phyloP scores from a whole-genome alignment of 2,329 filamentous ascomycete genomes.

The Aspergillus awamori region DNA sequence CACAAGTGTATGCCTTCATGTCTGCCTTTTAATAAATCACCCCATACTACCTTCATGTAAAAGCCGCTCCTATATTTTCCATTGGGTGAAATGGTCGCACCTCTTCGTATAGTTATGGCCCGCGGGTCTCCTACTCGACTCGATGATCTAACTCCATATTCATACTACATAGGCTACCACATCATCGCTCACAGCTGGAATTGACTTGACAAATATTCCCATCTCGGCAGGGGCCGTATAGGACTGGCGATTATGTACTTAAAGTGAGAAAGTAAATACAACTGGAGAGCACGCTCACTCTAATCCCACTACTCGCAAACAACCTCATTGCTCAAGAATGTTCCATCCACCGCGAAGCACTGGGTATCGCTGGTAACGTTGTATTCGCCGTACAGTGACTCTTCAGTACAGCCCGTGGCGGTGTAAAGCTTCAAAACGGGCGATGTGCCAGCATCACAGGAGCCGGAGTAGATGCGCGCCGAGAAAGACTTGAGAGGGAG shows the following conservation, averaged over 20 bases:
- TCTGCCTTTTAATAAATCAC: no score
- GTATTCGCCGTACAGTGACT: slow-evolving; percentile 1
- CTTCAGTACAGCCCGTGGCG: not conserved
- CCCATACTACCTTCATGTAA: no score
- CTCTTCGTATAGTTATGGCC: no score
- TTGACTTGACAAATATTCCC: not conserved
- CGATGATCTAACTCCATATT: not conserved
- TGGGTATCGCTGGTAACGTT: not conserved
- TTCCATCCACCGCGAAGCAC: slow-evolving; percentile 2
- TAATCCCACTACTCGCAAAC: not conserved
- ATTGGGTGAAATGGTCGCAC: no score
- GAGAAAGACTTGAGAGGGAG: slow-evolving; percentile 1
- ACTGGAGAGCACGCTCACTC: not conserved
- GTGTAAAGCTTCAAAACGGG: slow-evolving; percentile 2
- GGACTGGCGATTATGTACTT: not conserved
- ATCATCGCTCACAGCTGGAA: no score
- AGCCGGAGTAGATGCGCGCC: slow-evolving; percentile 2
- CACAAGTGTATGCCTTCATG: not conserved
- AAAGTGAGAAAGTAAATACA: not conserved
- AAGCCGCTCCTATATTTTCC: no score
- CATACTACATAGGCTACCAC: no score
- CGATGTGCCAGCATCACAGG: not conserved
- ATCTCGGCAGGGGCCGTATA: not conserved
- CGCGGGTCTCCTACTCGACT: no score
- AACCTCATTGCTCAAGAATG: slow-evolving; percentile 6